A percentile compares a stretch with the other conserved stretches of the same genome.
Evolutionary conservation across 345 rosid species (phyloP).

Genomic region (Cardamine chenopodiifolia): DNA sequence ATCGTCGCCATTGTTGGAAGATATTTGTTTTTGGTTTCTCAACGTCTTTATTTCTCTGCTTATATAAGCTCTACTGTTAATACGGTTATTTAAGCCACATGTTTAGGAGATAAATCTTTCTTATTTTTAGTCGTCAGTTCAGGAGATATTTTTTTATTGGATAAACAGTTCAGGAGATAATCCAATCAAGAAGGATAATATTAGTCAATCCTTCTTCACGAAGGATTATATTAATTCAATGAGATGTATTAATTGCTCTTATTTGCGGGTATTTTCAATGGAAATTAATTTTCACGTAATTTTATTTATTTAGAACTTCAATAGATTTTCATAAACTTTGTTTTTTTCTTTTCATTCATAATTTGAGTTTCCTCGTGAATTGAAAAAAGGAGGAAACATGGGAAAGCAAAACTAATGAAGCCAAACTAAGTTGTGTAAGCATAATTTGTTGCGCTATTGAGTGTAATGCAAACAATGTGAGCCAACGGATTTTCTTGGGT

Average conservation of each 20-base stretch:
- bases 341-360: too few species aligned
- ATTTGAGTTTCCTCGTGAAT: too few species aligned
- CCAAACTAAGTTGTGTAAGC: constrained; percentile 2
- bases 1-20: constrained; percentile 16
- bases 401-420: constrained; percentile 21
- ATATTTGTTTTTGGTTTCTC: background rate
- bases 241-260: too few species aligned
- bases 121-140: background rate
- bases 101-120: constrained; percentile 3
- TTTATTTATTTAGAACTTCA: too few species aligned
- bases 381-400: background rate
- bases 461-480: constrained; percentile 19
- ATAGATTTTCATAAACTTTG: too few species aligned
- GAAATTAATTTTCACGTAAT: background rate
- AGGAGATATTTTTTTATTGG: background rate
- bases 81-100: constrained; percentile 15
- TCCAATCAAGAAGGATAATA: background rate
- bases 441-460: constrained; percentile 12
- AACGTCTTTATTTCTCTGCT: constrained; percentile 2
- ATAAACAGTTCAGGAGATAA: background rate
- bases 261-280: too few species aligned
- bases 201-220: background rate
- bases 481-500: background rate
- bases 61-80: background rate
- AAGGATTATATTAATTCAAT: background rate